Base-by-base conservation (phyloP, 352 stramenopile species). In the Phytophthora vignae region DNA sequence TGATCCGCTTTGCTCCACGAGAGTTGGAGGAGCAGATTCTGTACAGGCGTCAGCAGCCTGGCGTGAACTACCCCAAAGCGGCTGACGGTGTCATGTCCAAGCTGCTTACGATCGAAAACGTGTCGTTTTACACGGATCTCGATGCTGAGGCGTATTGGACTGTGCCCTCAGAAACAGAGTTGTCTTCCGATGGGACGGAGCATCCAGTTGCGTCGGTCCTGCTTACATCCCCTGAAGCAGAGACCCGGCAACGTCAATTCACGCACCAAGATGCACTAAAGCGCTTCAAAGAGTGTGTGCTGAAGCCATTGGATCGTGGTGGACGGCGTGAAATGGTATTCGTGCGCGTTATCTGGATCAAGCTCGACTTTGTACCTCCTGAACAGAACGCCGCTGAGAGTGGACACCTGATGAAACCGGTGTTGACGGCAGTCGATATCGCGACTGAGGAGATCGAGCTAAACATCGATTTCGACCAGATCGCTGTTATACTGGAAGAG, bases 21-120 rank as follows among this genome's bases (percentile, higher is more conserved):
- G 83, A 86, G 8, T 38, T 84, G 2, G 83, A 84, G n/a, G 74
- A 86, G 15, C 84, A 87, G 40, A 91, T 95, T 60, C 64, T 94
- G 29, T 73, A 83, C 38, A 78, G 88, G 36, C 78, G 86, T 1
- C 74, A 88, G 31, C 84, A 91, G 31, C 67, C 65, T 46, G 83
- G 84, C 0, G 73, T 91, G 49, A 67, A 36, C 10, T 91, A 94
- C 31, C 82, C 83, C 6, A 68, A 70, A 40, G 50, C 52, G 29
- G 57, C 55, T 2, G 72, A 80, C 7, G 57, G 64, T 38, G 67
- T 65, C 6, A 64, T 82, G 10, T 83, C 84, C 40, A 95, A 95
- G 65, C 63, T 90, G 5, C 57, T 93, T 33, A 83, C 79, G 17
- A 58, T 94, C 14, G 85, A 88, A 46, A 88, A 92, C n/a, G 36